Conservation (phyloP, 2,329 filamentous ascomycete species). For the Ascochyta koolunga region DNA sequence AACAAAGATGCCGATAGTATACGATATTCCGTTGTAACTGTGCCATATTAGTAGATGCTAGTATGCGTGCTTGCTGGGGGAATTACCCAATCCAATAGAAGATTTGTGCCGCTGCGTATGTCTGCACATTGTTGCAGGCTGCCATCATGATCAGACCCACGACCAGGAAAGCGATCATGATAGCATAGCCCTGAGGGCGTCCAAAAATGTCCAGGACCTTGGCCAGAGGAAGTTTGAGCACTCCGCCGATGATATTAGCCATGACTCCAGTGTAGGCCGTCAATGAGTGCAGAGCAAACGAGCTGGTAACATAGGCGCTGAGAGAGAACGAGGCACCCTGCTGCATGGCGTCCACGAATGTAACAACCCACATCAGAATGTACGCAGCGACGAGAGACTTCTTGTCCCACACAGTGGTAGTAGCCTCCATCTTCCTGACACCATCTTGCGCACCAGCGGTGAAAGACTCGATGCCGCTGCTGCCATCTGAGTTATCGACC, state of each 20-base stretch:
- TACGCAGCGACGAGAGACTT: conserved; percentile 50
- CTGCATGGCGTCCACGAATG: conserved; percentile 51
- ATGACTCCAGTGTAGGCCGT: conserved; percentile 42
- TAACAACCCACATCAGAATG: conserved; percentile 19
- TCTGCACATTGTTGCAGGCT: conserved; percentile 62
- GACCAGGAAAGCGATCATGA: conserved; percentile 29
- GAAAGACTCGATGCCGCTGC: conserved; percentile 6
- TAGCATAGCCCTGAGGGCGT: conserved; percentile 41
- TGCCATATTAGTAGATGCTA: background rate
- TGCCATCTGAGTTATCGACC: conserved; percentile 11
- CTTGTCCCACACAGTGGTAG: conserved; percentile 49
- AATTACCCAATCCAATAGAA: conserved; percentile 67
- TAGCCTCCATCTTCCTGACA: conserved; percentile 50
- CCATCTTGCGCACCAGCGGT: conserved; percentile 38
- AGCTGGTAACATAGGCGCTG: conserved; percentile 44
- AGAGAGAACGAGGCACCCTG: conserved; percentile 46
- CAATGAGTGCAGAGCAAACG: conserved; percentile 39
- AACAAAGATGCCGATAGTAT: conserved; percentile 67
- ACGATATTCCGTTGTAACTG: conserved; percentile 59
- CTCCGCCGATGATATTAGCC: conserved; percentile 41
- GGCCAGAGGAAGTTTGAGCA: conserved; percentile 44
- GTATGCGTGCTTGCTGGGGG: background rate
- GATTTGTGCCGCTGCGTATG: conserved; percentile 67
- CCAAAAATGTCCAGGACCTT: conserved; percentile 49
- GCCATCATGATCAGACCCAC: conserved; percentile 68